These are phyloP conservation scores for Rhynchospora breviuscula DNA, from an alignment of 176 grass and related monocot species.

Conservation along the genomic window DNA sequence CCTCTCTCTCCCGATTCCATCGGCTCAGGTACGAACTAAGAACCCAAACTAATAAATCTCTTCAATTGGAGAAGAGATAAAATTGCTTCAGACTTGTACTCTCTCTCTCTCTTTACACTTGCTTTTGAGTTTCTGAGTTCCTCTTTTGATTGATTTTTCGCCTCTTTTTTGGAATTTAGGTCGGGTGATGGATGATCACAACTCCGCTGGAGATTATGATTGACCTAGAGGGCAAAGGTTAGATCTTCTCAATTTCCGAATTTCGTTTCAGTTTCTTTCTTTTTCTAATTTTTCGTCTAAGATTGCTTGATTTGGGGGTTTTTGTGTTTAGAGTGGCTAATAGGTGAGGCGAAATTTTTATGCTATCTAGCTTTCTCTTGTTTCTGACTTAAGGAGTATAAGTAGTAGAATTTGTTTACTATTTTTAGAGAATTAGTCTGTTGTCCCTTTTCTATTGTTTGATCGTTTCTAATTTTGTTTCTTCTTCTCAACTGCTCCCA, in stretches of 20 bases:
- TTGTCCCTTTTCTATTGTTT: not conserved
- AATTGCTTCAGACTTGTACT: too few relatives aligned
- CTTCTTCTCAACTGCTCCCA: not conserved
- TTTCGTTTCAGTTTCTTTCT: too few relatives aligned
- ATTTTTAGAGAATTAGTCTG: constrained; percentile 1
- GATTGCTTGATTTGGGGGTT: too few relatives aligned
- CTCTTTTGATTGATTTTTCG: too few relatives aligned
- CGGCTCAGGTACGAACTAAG: not conserved
- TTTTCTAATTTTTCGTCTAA: too few relatives aligned
- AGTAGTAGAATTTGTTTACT: constrained; percentile 14
- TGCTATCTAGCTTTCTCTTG: not conserved
- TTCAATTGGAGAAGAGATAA: too few relatives aligned
- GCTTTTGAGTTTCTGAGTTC: too few relatives aligned
- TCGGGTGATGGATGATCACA: constrained; percentile 17
- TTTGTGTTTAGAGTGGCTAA: too few relatives aligned
- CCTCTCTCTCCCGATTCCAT: not conserved
- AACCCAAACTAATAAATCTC: constrained; percentile 1
- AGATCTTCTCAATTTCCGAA: not conserved
- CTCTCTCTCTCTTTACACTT: too few relatives aligned
- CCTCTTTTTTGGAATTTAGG: not conserved
- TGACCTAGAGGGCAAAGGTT: constrained; percentile 17
- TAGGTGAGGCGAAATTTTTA: not conserved
- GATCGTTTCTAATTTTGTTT: constrained; percentile 11
- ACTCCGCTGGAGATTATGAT: constrained; percentile 25
- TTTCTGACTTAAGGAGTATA: not conserved